Conservation (phyloP, 2,329 filamentous ascomycete species). For the Clathrospora elynae region DNA sequence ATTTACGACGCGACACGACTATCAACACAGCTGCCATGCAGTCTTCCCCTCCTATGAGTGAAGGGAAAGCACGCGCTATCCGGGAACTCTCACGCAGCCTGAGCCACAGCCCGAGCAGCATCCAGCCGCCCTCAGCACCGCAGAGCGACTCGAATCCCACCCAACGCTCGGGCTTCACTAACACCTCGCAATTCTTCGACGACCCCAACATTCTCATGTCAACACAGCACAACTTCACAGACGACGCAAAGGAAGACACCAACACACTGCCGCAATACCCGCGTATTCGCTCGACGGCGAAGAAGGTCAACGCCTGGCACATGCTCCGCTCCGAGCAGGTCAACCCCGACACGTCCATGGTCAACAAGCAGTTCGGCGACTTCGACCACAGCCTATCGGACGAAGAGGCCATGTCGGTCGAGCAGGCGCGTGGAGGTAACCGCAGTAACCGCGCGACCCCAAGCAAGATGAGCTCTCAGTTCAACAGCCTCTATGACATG, state of each 20-base stretch:
- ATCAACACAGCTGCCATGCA: constrained; percentile 39
- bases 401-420: constrained; percentile 60
- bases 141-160: constrained; percentile 47
- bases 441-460: constrained; percentile 46
- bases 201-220: constrained; percentile 47
- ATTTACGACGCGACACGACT: constrained; percentile 40
- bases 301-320: constrained; percentile 48
- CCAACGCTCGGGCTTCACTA: constrained; percentile 36
- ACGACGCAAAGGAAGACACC: constrained; percentile 46
- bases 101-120: constrained; percentile 41
- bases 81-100: constrained; percentile 46
- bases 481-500: constrained; percentile 56
- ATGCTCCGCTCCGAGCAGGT: constrained; percentile 42
- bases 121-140: constrained; percentile 37
- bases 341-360: constrained; percentile 46
- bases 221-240: constrained; percentile 46
- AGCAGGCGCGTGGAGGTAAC: constrained; percentile 60
- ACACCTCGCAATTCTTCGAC: constrained; percentile 38
- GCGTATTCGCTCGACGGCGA: constrained; percentile 46
- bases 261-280: constrained; percentile 41
- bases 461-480: constrained; percentile 56
- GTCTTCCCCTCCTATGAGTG: constrained; percentile 45
- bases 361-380: constrained; percentile 48
- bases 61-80: constrained; percentile 46
- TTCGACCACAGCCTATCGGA: constrained; percentile 50